A percentile compares a stretch with the other conserved stretches of the same genome.
phyloP scores from a whole-genome alignment of 192 early-diverging fungal genomes.

The Globomyces pollinis-pini region DNA sequence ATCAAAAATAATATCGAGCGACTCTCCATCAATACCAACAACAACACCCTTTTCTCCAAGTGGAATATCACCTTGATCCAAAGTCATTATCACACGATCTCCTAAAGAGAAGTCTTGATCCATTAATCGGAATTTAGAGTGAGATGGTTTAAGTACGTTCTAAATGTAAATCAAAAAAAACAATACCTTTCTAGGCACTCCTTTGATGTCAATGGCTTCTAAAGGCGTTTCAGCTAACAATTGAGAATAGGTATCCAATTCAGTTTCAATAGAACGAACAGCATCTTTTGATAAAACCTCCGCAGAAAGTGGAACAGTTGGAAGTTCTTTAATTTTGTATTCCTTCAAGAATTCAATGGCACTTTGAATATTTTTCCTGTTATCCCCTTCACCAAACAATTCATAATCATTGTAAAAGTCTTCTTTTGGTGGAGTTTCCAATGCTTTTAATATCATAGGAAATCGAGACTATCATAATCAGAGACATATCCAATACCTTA shows the following conservation, averaged over 20 bases:
- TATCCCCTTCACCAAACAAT: constrained; percentile 41
- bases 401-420: constrained; percentile 59
- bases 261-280: constrained; percentile 50
- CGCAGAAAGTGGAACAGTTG: constrained; percentile 52
- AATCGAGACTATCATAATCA: constrained; percentile 24
- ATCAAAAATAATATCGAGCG: constrained; percentile 87
- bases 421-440: constrained; percentile 17
- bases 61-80: constrained; percentile 65
- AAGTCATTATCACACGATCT: constrained; percentile 74
- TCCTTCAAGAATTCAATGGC: constrained; percentile 56
- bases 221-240: constrained; percentile 9
- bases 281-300: constrained; percentile 58
- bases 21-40: constrained; percentile 65
- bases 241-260: constrained; percentile 38
- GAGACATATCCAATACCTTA: constrained; percentile 32
- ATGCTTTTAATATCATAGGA: constrained; percentile 49
- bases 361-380: constrained; percentile 42
- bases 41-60: constrained; percentile 78
- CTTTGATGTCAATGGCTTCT: constrained; percentile 29
- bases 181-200: constrained; percentile 31
- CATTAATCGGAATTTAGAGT: constrained; percentile 61
- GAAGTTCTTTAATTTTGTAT: constrained; percentile 54
- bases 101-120: constrained; percentile 78
- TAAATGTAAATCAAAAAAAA: constrained; percentile 34
- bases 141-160: constrained; percentile 70